Evolutionary conservation across 176 grass and related monocot species (phyloP).

Genomic region (Triticum urartu): DNA sequence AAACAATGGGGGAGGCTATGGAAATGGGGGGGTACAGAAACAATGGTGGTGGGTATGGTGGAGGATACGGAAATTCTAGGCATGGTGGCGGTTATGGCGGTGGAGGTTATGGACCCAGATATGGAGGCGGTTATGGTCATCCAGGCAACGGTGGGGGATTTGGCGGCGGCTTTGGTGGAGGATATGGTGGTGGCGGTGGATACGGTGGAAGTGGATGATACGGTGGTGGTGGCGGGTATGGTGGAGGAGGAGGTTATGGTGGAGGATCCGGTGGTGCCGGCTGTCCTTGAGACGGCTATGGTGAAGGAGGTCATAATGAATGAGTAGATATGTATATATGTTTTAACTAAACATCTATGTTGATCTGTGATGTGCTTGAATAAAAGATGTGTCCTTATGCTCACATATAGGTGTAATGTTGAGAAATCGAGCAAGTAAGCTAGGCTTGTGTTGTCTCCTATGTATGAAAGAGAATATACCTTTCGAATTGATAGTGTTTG

Average conservation of each 20-base stretch:
- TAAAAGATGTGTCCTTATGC: not conserved
- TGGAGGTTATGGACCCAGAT: not conserved
- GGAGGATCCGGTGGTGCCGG: not conserved
- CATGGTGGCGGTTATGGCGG: not conserved
- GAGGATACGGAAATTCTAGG: not conserved
- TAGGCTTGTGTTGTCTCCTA: not conserved
- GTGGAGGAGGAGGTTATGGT: not conserved
- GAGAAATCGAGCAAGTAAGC: not conserved
- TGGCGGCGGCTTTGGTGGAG: not conserved
- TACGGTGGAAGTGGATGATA: not conserved
- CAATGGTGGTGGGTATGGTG: not conserved
- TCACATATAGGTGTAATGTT: not conserved
- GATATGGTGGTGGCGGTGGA: not conserved
- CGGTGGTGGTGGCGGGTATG: not conserved
- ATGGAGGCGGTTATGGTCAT: not conserved
- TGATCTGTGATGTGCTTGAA: not conserved
- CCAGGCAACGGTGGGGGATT: no score
- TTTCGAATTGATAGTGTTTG: no score
- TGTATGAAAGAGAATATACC: not conserved
- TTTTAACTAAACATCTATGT: not conserved
- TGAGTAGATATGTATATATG: not conserved
- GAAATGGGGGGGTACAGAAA: not conserved
- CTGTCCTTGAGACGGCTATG: not conserved
- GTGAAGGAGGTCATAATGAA: not conserved
- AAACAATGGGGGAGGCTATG: not conserved